Percentiles rank a stretch among this genome's conserved stretches.
Evolutionary conservation across 768 basidiomycete species (phyloP).

Genomic region (Tremella fuciformis): DNA sequence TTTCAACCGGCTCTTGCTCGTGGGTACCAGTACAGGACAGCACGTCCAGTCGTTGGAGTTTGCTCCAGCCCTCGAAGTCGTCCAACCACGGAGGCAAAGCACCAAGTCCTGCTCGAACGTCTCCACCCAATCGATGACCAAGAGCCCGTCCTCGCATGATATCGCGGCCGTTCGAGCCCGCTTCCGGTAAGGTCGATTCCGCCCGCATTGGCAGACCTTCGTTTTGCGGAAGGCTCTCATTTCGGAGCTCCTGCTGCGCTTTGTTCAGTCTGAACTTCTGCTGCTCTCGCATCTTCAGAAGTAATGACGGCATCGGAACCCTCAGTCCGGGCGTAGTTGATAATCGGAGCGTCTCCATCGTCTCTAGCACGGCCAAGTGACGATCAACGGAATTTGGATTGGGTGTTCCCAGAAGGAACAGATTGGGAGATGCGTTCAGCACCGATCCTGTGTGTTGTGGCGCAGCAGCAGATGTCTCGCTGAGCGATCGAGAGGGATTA

Average conservation of each 20-base stretch:
- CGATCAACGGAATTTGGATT: conserved; percentile 17
- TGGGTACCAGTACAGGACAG: conserved; percentile 23
- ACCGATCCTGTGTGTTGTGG: background rate
- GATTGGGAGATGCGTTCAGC: background rate
- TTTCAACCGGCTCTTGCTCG: background rate
- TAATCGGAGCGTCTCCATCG: conserved; percentile 21
- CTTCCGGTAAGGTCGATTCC: background rate
- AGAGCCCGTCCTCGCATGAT: conserved; percentile 23
- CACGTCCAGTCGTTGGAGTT: conserved; percentile 33
- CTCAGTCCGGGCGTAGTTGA: conserved; percentile 38
- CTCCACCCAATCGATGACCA: conserved; percentile 38
- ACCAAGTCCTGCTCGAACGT: conserved; percentile 37
- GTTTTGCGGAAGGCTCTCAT: conserved; percentile 5
- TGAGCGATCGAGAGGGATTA: background rate
- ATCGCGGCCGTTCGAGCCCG: conserved; percentile 7
- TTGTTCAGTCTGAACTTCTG: conserved; percentile 25
- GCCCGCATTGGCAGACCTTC: background rate
- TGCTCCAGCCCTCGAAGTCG: conserved; percentile 35
- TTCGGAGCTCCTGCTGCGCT: conserved; percentile 23
- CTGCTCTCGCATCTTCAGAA: conserved; percentile 30
- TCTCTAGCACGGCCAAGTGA: conserved; percentile 21
- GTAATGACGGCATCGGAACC: conserved; percentile 38
- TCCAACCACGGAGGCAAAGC: conserved; percentile 22
- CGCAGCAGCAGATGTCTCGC: background rate
- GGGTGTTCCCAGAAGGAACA: background rate